Evolutionary conservation across 1,284 basidiomycete species (phyloP).

Genomic region (Leccinum variabile): DNA sequence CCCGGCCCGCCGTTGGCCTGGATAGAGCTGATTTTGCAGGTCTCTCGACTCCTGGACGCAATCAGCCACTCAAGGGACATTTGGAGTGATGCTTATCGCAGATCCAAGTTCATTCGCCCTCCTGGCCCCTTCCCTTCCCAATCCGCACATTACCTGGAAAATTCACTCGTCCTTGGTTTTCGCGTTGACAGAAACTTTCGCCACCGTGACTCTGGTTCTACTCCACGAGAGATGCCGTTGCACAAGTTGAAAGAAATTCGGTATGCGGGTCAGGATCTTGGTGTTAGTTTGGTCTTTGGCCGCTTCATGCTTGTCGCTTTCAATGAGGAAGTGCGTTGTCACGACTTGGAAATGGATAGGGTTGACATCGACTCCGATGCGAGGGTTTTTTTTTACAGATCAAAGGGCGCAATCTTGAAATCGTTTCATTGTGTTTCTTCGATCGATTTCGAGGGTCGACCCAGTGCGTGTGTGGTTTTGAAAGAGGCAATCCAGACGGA

Average conservation of each 20-base stretch:
- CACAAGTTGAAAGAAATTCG: background rate
- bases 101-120: slow-evolving; percentile 16
- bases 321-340: background rate
- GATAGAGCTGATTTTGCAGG: slow-evolving; percentile 8
- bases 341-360: background rate
- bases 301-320: background rate
- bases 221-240: background rate
- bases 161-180: slow-evolving; percentile 10
- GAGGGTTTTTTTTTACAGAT: slow-evolving; percentile 5
- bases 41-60: slow-evolving; percentile 18
- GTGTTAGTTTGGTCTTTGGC: background rate
- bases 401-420: background rate
- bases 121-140: slow-evolving; percentile 24
- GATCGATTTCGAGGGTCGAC: slow-evolving; percentile 16
- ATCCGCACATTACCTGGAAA: slow-evolving; percentile 17
- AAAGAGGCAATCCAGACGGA: background rate
- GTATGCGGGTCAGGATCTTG: background rate
- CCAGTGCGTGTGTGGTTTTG: slow-evolving; percentile 21
- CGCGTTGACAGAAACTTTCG: slow-evolving; percentile 5
- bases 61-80: slow-evolving; percentile 8
- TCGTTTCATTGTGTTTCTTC: slow-evolving; percentile 16
- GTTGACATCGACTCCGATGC: too few relatives aligned
- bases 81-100: slow-evolving; percentile 21
- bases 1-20: background rate
- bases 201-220: too few relatives aligned